Evolutionary conservation across 1,284 basidiomycete genomes (phyloP).

Genomic region (Afroboletus lepidellus): DNA sequence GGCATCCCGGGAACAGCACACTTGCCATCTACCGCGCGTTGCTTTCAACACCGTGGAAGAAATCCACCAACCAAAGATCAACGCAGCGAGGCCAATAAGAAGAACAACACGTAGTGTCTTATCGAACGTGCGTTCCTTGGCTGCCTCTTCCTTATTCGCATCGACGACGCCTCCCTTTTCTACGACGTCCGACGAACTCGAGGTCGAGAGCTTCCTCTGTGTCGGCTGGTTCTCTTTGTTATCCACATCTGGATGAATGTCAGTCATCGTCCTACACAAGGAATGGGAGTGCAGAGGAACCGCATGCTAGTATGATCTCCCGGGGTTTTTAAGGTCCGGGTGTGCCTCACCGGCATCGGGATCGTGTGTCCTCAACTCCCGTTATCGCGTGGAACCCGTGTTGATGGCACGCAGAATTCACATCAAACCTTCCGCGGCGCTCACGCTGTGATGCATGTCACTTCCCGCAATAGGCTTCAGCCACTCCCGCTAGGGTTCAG

Average conservation of each 20-base stretch:
- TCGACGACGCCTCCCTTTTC: slow-evolving; percentile 20
- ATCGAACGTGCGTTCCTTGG: slow-evolving; percentile 18
- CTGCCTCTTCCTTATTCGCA: slow-evolving; percentile 23
- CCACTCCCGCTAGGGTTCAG: background rate
- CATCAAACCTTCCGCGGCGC: background rate
- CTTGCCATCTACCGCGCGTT: slow-evolving; percentile 72
- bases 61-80: slow-evolving; percentile 83
- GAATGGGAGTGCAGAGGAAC: background rate
- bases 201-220: slow-evolving; percentile 23
- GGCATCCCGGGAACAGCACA: slow-evolving; percentile 4
- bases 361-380: background rate
- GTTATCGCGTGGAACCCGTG: slow-evolving; percentile 10
- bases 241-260: slow-evolving; percentile 1
- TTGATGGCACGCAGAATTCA: background rate
- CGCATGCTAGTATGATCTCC: slow-evolving; percentile 1
- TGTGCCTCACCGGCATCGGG: background rate
- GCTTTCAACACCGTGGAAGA: slow-evolving; percentile 62
- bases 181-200: slow-evolving; percentile 17
- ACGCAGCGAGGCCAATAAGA: slow-evolving; percentile 49
- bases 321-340: slow-evolving; percentile 1
- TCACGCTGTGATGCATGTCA: background rate
- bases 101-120: slow-evolving; percentile 41
- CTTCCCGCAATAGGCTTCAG: background rate
- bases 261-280: slow-evolving; percentile 20
- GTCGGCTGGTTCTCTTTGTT: slow-evolving; percentile 1